Evolutionary conservation across 192 early-diverging fungal genomes (phyloP).

Genomic region (Chytriomyces sp.): DNA sequence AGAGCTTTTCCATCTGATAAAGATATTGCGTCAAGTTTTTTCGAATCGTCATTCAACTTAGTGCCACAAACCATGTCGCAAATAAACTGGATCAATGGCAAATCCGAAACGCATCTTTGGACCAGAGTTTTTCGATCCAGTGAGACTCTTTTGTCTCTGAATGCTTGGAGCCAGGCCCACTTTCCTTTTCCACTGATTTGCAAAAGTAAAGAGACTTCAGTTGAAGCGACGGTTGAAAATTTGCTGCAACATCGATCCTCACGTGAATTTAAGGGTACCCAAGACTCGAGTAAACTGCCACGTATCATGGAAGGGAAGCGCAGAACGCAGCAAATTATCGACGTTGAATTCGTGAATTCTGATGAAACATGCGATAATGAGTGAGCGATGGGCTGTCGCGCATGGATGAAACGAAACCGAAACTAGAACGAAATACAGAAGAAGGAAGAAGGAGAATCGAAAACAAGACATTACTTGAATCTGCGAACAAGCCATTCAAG

Average conservation of each 20-base stretch:
- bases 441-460: not conserved
- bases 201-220: not conserved
- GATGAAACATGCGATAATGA: too few relatives aligned
- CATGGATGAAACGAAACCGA: not conserved
- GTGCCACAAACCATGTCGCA: slow-evolving; percentile 59
- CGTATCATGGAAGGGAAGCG: slow-evolving; percentile 95
- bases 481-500: slow-evolving; percentile 92
- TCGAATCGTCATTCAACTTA: slow-evolving; percentile 41
- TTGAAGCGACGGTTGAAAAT: not conserved
- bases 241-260: slow-evolving; percentile 34
- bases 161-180: slow-evolving; percentile 64
- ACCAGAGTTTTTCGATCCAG: slow-evolving; percentile 75
- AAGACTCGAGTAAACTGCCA: slow-evolving; percentile 84
- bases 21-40: slow-evolving; percentile 46
- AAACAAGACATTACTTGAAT: slow-evolving; percentile 50
- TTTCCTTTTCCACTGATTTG: not conserved
- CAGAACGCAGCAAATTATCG: slow-evolving; percentile 71
- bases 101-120: slow-evolving; percentile 69
- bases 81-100: slow-evolving; percentile 77
- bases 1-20: slow-evolving; percentile 26
- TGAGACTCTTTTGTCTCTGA: slow-evolving; percentile 61
- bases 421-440: not conserved
- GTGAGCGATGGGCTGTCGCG: too few relatives aligned
- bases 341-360: slow-evolving; percentile 87
- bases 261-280: slow-evolving; percentile 71